Evolutionary conservation across 208 protist species (phyloP), one percentile per base, ranked within the genome.

Genomic region (Leishmania major): DNA sequence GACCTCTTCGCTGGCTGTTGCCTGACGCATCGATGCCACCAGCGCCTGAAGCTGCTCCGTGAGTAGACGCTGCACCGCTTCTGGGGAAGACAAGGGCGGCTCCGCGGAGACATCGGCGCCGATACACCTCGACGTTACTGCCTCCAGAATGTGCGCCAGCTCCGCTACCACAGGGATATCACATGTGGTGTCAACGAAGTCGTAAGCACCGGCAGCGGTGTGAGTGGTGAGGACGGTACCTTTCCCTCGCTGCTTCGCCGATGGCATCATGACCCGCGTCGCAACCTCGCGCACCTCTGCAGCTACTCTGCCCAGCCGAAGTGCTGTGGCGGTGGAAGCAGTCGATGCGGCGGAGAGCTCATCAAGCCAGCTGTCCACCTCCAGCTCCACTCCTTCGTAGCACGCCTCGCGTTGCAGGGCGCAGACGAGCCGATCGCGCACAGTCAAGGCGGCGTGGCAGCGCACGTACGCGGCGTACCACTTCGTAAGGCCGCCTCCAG

Each of bases 281-380:
- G 81, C 64, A 6, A 78, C 8, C 7, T 64, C 67, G 3, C 35
- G 40, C 19, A 72, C 76, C 49, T 80, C 76, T 13, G 67, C 76
- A n/a, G 53, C 51, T 25, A 17, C 13, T 45, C 37, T 11, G 51
- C 1, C 47, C 35, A 43, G 8, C 3, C 31, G 28, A 22, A 62
- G 60, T n/a, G 53, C 40, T 55, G 47, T 53, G 15, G 28, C 17
- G 2, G 19, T 17, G 62, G 69, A 6, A n/a, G 8, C 53, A 45
- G 67, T 17, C 45, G 76, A 74, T 31, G 60, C 47, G 19, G 45
- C n/a, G 13, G 10, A 37, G 22, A 80, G 10, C 37, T 67, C 4
- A 47, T 85, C 70, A 47, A 80, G 73, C 82, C 82, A 85, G 28
- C 47, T 78, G 35, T 73, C 77, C 57, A 85, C 62, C 70, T 85